phyloP scores from a whole-genome alignment of 495 filamentous ascomycete species.

The Amniculicola lignicola region DNA sequence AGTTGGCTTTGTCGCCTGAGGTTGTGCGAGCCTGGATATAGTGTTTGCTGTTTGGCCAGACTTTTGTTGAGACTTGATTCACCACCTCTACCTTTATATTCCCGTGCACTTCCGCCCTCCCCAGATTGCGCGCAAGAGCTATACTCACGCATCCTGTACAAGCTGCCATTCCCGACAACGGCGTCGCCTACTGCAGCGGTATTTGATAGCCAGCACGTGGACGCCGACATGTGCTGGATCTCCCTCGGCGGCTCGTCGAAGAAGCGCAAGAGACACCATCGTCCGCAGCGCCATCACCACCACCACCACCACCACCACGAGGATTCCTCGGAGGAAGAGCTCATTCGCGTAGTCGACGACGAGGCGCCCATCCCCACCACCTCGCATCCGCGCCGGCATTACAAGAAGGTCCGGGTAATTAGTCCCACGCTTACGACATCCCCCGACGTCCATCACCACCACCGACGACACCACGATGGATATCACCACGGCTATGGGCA shows the following conservation, averaged over 20 bases:
- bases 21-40: too few species aligned
- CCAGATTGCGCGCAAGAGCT: too few species aligned
- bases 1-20: too few species aligned
- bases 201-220: too few species aligned
- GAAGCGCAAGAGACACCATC: background rate
- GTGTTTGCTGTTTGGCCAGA: too few species aligned
- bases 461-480: background rate
- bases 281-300: slow-evolving; percentile 1
- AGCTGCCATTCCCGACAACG: too few species aligned
- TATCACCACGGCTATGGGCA: slow-evolving; percentile 14
- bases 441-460: slow-evolving; percentile 10
- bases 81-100: too few species aligned
- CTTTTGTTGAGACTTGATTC: too few species aligned
- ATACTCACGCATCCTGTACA: too few species aligned
- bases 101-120: too few species aligned
- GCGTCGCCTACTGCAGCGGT: too few species aligned
- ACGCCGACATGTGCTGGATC: slow-evolving; percentile 31
- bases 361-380: background rate
- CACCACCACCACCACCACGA: background rate
- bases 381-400: background rate
- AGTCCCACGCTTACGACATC: background rate
- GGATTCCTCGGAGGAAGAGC: slow-evolving; percentile 17
- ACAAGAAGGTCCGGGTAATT: slow-evolving; percentile 3
- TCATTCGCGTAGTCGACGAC: background rate
- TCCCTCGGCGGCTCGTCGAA: slow-evolving; percentile 3